phyloP scores from a whole-genome alignment of 768 basidiomycete genomes.

The Melanogaster broomeanus region DNA sequence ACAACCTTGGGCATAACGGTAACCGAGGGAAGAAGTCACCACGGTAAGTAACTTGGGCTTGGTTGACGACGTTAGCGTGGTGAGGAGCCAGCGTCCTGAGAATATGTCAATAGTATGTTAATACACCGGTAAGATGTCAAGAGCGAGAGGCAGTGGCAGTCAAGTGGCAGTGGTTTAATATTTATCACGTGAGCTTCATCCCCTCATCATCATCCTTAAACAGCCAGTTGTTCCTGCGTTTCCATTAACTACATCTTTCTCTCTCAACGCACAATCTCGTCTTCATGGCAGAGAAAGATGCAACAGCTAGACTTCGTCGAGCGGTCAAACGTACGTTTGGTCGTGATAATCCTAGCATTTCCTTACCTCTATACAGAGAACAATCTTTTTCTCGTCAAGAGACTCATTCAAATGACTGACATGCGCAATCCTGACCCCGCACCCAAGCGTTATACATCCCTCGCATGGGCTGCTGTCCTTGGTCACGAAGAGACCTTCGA shows the following conservation, averaged over 20 bases:
- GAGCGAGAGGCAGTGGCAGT: too few species aligned
- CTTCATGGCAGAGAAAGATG: slow-evolving; percentile 82
- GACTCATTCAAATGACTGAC: slow-evolving; percentile 83
- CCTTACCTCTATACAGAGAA: slow-evolving; percentile 63
- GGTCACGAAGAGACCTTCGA: slow-evolving; percentile 94
- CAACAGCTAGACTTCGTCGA: slow-evolving; percentile 69
- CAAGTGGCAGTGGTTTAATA: slow-evolving; percentile 5
- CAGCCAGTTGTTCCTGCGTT: slow-evolving; percentile 25
- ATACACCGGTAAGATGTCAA: slow-evolving; percentile 2
- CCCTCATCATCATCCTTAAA: slow-evolving; percentile 10
- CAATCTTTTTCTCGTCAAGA: slow-evolving; percentile 89
- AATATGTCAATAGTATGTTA: too few species aligned
- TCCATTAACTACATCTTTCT: slow-evolving; percentile 25
- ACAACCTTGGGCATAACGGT: slow-evolving; percentile 85
- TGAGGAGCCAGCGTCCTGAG: slow-evolving; percentile 3
- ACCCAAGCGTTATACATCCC: slow-evolving; percentile 75
- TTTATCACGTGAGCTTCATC: slow-evolving; percentile 33
- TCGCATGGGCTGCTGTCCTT: slow-evolving; percentile 89
- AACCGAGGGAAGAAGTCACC: not conserved
- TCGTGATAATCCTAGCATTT: not conserved
- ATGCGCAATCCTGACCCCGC: slow-evolving; percentile 88
- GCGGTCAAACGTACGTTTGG: slow-evolving; percentile 69
- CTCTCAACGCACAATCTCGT: slow-evolving; percentile 21
- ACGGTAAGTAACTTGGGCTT: too few species aligned
- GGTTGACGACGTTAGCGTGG: not conserved